A percentile compares a stretch with the other conserved stretches of the same genome.
Conservation (phyloP, 352 stramenopile genomes). For the Globisporangium uncinulatum region DNA sequence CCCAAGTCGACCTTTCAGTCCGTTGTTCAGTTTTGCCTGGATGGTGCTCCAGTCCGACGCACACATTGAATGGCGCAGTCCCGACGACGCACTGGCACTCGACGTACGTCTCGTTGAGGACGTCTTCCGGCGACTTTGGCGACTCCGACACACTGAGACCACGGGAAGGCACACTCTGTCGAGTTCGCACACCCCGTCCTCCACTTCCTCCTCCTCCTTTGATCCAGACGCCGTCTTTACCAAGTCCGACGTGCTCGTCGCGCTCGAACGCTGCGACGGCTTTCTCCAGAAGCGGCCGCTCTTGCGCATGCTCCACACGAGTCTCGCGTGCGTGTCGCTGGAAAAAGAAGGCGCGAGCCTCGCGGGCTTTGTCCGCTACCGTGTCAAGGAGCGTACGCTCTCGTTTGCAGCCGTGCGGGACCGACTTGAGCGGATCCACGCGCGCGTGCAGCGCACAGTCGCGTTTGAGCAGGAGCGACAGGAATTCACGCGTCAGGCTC, state of each 20-base stretch:
- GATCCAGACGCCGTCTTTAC: constrained; percentile 39
- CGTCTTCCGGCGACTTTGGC: constrained; percentile 38
- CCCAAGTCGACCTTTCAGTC: not conserved
- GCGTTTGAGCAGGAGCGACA: constrained; percentile 38
- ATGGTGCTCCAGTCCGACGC: constrained; percentile 26
- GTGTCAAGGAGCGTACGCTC: constrained; percentile 41
- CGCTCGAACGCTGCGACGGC: constrained; percentile 27
- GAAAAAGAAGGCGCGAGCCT: constrained; percentile 48
- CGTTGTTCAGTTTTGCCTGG: not conserved
- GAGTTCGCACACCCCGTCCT: not conserved
- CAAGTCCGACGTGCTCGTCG: constrained; percentile 51
- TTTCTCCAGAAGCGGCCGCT: constrained; percentile 52
- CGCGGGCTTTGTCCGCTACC: constrained; percentile 39
- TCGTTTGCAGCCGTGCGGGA: constrained; percentile 20
- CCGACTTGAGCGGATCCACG: constrained; percentile 29
- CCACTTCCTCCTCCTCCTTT: constrained; percentile 7
- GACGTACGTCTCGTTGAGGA: constrained; percentile 50
- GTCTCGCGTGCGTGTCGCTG: constrained; percentile 46
- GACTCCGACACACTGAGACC: constrained; percentile 4
- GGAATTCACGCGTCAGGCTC: constrained; percentile 34
- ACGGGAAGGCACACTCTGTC: constrained; percentile 14
- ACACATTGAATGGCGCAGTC: constrained; percentile 48
- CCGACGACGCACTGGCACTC: constrained; percentile 32
- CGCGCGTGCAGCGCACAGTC: constrained; percentile 17
- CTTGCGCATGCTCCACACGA: constrained; percentile 49